These are phyloP conservation scores for Omphalea diandra DNA, from an alignment of 441 rosid species.

Conservation along the genomic window DNA sequence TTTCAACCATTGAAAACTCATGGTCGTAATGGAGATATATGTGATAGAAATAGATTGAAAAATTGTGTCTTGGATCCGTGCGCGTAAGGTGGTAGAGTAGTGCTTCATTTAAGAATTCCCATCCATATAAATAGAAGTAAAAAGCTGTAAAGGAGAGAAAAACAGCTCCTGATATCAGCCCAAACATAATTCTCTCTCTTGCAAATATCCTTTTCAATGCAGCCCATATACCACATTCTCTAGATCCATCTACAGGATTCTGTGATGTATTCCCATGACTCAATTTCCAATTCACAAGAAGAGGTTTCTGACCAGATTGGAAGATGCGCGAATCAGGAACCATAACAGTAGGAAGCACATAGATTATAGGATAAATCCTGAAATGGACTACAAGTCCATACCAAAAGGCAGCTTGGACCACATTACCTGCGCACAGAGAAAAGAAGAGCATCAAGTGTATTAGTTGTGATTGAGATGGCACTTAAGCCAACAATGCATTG, in stretches of 20 bases:
- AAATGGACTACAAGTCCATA: slow-evolving; percentile 92
- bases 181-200: slow-evolving; percentile 61
- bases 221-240: slow-evolving; percentile 20
- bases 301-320: slow-evolving; percentile 49
- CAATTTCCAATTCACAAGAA: slow-evolving; percentile 48
- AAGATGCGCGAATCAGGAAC: slow-evolving; percentile 56
- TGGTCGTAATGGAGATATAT: slow-evolving; percentile 73
- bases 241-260: slow-evolving; percentile 19
- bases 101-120: slow-evolving; percentile 86
- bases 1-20: slow-evolving; percentile 64
- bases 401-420: slow-evolving; percentile 85
- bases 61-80: slow-evolving; percentile 88
- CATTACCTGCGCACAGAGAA: slow-evolving; percentile 49
- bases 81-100: slow-evolving; percentile 88
- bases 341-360: slow-evolving; percentile 70
- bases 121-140: slow-evolving; percentile 66
- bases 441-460: slow-evolving; percentile 13
- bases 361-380: slow-evolving; percentile 87
- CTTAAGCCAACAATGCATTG: not conserved
- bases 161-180: slow-evolving; percentile 61
- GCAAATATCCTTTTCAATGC: slow-evolving; percentile 49
- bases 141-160: slow-evolving; percentile 57
- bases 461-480: not conserved
- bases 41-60: slow-evolving; percentile 91
- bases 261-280: slow-evolving; percentile 31